These are phyloP conservation scores for Tanacetum coccineum DNA, from an alignment of 129 eudicot species.

Conservation along the genomic window DNA sequence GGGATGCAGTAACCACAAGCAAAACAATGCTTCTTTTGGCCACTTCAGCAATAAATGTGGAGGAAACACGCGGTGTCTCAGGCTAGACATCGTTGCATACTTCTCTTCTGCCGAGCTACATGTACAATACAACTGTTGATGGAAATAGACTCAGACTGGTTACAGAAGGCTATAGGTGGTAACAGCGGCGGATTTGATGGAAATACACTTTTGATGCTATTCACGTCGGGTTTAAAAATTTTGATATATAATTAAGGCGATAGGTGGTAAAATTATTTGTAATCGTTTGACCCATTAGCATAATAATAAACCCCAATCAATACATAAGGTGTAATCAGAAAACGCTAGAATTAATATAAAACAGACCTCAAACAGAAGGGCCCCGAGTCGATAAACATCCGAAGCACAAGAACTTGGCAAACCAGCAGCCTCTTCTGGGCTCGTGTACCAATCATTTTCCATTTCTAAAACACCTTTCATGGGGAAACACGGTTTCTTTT, in stretches of 20 bases:
- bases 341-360: background rate
- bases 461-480: conserved; percentile 63
- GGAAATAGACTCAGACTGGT: conserved; percentile 18
- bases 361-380: conserved; percentile 89
- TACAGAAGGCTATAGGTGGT: conserved; percentile 5
- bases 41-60: conserved; percentile 75
- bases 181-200: background rate
- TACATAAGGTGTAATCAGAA: background rate
- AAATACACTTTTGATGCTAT: background rate
- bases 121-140: conserved; percentile 70
- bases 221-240: too few species aligned
- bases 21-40: conserved; percentile 99
- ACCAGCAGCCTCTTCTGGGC: conserved; percentile 80
- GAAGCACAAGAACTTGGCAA: conserved; percentile 71
- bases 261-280: background rate
- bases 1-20: conserved; percentile 93
- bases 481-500: conserved; percentile 48
- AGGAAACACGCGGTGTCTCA: conserved; percentile 91
- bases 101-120: conserved; percentile 75
- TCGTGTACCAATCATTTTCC: conserved; percentile 83
- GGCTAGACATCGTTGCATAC: conserved; percentile 64
- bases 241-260: too few species aligned
- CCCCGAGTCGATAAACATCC: conserved; percentile 84
- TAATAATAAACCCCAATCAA: background rate
- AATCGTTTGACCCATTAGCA: background rate